phyloP scores from a whole-genome alignment of 257 asterid species.

The Solanum lycopersicoides region DNA sequence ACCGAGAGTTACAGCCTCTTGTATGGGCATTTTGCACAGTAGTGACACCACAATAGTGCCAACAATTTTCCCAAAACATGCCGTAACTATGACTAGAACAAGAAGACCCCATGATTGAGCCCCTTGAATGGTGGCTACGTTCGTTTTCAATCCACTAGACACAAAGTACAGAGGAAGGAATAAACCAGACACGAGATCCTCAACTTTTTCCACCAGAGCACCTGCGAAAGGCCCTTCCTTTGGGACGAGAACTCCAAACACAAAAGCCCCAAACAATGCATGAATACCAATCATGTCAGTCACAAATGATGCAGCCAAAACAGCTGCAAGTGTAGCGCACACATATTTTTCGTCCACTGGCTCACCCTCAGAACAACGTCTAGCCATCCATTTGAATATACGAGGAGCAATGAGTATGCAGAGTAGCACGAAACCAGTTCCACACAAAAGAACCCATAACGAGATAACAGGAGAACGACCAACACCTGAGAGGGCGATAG shows the following conservation, averaged over 20 bases:
- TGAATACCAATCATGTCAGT: conserved; percentile 77
- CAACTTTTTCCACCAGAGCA: conserved; percentile 72
- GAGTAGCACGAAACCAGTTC: conserved; percentile 34
- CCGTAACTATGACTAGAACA: conserved; percentile 48
- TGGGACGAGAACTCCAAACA: conserved; percentile 66
- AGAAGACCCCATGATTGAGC: conserved; percentile 78
- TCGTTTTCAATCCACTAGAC: conserved; percentile 73
- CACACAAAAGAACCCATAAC: conserved; percentile 61
- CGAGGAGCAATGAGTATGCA: conserved; percentile 33
- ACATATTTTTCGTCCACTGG: conserved; percentile 58
- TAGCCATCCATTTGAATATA: conserved; percentile 55
- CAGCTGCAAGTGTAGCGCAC: conserved; percentile 51
- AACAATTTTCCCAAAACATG: conserved; percentile 67
- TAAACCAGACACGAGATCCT: conserved; percentile 75
- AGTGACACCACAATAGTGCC: conserved; percentile 56
- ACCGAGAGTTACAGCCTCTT: conserved; percentile 66
- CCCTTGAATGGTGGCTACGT: conserved; percentile 68
- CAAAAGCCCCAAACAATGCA: conserved; percentile 82
- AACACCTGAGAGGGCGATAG: conserved; percentile 57
- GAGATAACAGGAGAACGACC: conserved; percentile 44
- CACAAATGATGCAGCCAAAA: conserved; percentile 55
- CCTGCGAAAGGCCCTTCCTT: conserved; percentile 77
- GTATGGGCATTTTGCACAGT: conserved; percentile 36
- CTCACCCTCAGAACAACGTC: conserved; percentile 54
- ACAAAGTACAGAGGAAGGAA: conserved; percentile 77